These are phyloP conservation scores for Monoraphidium neglectum DNA, from an alignment of 139 green algal species.

Conservation along the genomic window DNA sequence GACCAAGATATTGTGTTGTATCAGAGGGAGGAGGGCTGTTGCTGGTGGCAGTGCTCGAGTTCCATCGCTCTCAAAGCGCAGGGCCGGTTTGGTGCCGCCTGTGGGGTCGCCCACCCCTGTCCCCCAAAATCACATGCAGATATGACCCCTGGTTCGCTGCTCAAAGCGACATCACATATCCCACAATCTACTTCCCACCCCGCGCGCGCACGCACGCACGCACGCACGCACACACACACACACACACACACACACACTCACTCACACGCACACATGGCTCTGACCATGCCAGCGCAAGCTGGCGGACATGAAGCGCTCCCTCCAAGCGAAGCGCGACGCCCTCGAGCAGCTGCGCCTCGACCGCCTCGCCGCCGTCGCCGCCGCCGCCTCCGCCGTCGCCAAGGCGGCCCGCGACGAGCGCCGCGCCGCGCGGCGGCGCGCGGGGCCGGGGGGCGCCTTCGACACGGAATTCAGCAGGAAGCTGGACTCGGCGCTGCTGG, in stretches of 20 bases:
- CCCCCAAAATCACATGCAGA: no score
- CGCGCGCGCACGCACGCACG: no score
- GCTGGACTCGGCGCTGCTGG: slow-evolving; percentile 13
- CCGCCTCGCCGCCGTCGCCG: not conserved
- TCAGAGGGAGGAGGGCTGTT: not conserved
- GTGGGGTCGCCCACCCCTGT: no score
- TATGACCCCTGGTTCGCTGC: no score
- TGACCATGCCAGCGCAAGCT: not conserved
- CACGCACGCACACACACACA: no score
- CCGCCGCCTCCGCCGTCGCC: not conserved
- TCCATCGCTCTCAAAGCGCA: not conserved
- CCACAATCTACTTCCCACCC: no score
- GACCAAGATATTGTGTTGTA: not conserved
- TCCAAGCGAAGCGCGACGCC: not conserved
- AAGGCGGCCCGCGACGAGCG: slow-evolving; percentile 6
- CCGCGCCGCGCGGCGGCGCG: not conserved
- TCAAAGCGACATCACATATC: no score
- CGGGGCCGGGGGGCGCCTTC: not conserved
- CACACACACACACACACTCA: no score
- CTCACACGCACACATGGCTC: no score
- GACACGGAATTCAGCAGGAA: not conserved
- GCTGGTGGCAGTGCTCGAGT: not conserved
- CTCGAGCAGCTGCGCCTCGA: not conserved
- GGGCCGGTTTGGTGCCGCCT: not conserved
- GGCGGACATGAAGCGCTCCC: not conserved